Base-by-base conservation (phyloP, 2,329 filamentous ascomycete genomes). In the Myotisia sp. region DNA sequence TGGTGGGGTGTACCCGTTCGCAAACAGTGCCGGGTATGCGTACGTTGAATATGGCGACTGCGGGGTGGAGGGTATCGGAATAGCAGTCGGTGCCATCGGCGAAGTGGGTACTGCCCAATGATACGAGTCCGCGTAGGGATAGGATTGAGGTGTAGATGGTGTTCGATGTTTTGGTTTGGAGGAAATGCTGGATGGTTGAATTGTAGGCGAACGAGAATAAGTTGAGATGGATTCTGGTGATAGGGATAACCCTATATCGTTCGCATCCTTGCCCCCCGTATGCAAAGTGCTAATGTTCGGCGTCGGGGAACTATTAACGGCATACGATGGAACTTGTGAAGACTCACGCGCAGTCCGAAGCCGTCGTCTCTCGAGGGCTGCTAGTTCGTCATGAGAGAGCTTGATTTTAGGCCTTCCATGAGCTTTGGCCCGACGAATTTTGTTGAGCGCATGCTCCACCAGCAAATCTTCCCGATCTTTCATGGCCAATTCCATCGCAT, bases 361-460 rank as follows among this genome's bases (percentile, higher is more conserved):
- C 38, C 76, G 71, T 52, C 74, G 71, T 42, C 75, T 71, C 51
- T 87, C 79, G 45, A 92, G 66, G 29, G 84, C 85, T 41, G 77
- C 79, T 46, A 93, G 64, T 55, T 94, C 86, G 35, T 79, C 74
- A 48, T 76, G 71, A 46, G 71, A 84, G 42, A 95, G 68, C 52
- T 77, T 79, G 37, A 94, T 82, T 37, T 92, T 81, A 28, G 69
- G 65, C 55, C 77, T 79, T 42, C 85, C 85, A 49, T 74, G 74
- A 42, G 73, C 72, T 52, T 82, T 76, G 10, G 86, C 84, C 44
- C 75, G 71, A 43, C 76, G 73, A 51, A 94, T 92, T 44, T 83
- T 78, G 47, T 76, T 74, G 55, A 92, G 61, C 26, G 86, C 86
- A 43, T 74, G 74, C 44, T 85, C 77, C 43, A 90, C 74, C 46